Evolutionary conservation across 352 stramenopile species (phyloP).

Genomic region (Pythium insidiosum): DNA sequence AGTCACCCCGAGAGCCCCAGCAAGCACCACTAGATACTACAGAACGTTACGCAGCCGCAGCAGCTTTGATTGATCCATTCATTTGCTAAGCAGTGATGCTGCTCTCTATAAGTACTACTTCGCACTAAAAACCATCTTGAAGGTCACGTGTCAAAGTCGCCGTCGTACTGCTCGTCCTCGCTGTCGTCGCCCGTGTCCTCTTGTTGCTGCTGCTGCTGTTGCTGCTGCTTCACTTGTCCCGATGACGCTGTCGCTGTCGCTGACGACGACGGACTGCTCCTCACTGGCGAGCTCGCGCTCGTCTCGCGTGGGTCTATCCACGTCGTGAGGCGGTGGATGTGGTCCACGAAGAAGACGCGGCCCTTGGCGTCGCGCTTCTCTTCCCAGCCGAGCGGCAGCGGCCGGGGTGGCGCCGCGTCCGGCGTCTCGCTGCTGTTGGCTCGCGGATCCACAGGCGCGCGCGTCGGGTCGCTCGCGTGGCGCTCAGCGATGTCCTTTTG

Average conservation of each 20-base stretch:
- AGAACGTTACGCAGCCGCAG: neutral
- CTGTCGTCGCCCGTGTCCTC: neutral
- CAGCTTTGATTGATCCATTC: too few species aligned
- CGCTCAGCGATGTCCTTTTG: conserved; percentile 38
- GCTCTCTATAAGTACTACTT: too few species aligned
- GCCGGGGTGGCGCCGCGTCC: neutral
- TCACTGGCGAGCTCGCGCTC: too few species aligned
- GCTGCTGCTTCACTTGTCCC: too few species aligned
- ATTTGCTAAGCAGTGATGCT: too few species aligned
- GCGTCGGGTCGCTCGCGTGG: neutral
- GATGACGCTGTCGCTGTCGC: too few species aligned
- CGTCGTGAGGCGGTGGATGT: conserved; percentile 66
- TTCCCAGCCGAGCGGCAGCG: conserved; percentile 62
- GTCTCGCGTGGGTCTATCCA: conserved; percentile 51
- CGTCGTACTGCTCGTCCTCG: too few species aligned
- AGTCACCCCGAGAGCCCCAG: neutral
- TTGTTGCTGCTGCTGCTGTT: neutral
- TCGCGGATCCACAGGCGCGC: neutral
- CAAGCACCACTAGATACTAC: too few species aligned
- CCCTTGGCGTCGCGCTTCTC: conserved; percentile 62
- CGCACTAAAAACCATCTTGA: too few species aligned
- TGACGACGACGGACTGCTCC: too few species aligned
- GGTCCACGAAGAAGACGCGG: conserved; percentile 64
- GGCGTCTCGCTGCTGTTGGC: conserved; percentile 1
- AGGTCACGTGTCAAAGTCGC: too few species aligned